A percentile compares a stretch with the other conserved stretches of the same genome.
phyloP scores from a whole-genome alignment of 257 asterid species.

The Phtheirospermum japonicum region DNA sequence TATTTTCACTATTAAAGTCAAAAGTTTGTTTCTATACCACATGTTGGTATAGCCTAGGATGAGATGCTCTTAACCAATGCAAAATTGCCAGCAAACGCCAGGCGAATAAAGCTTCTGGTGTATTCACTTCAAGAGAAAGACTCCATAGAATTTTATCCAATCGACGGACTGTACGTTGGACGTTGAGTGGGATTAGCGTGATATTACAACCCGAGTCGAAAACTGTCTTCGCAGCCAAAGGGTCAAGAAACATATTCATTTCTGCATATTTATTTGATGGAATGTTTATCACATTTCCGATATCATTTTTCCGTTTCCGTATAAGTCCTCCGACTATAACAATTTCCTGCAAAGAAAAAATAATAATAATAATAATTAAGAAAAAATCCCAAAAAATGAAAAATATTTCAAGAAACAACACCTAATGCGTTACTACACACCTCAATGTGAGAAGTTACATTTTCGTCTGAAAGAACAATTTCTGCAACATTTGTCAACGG shows the following conservation, averaged over 20 bases:
- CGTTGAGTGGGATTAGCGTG: slow-evolving; percentile 63
- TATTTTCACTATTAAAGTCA: no score
- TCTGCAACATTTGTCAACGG: no score
- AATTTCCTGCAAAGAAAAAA: no score
- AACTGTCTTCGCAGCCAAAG: slow-evolving; percentile 67
- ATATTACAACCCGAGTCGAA: slow-evolving; percentile 45
- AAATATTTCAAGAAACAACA: no score
- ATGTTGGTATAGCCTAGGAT: slow-evolving; percentile 55
- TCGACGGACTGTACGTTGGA: slow-evolving; percentile 49
- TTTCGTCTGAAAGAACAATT: slow-evolving; percentile 49
- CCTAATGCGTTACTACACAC: no score
- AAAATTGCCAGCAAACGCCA: slow-evolving; percentile 49
- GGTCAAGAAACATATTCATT: slow-evolving; percentile 80
- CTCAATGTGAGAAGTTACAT: slow-evolving; percentile 48
- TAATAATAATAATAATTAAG: no score
- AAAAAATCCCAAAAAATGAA: no score
- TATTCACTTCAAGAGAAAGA: slow-evolving; percentile 37
- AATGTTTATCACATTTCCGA: slow-evolving; percentile 59
- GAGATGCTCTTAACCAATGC: slow-evolving; percentile 40
- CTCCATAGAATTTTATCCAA: slow-evolving; percentile 36
- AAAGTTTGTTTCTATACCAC: slow-evolving; percentile 40
- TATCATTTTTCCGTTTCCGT: slow-evolving; percentile 28
- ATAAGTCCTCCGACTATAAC: slow-evolving; percentile 74
- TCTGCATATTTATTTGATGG: slow-evolving; percentile 65
- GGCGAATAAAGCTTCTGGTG: slow-evolving; percentile 61